A percentile compares a stretch with the other conserved stretches of the same genome.
Conservation (phyloP, 73 alveolate genomes). For the Paramecium tetraurelia region DNA sequence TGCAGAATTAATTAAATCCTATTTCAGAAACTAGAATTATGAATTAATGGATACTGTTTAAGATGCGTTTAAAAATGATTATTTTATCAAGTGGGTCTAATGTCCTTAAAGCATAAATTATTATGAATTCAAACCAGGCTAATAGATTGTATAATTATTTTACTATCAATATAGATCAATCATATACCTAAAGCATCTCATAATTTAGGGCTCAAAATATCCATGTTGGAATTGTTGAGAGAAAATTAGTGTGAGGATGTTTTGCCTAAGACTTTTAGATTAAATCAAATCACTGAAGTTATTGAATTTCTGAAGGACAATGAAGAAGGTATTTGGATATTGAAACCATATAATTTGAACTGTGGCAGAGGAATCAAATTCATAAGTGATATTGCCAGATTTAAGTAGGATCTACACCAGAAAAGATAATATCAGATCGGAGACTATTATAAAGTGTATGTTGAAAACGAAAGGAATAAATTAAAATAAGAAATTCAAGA, state of each 20-base stretch:
- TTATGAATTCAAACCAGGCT: conserved; percentile 38
- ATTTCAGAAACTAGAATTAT: conserved; percentile 31
- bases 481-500: not conserved
- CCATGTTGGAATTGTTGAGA: conserved; percentile 50
- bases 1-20: conserved; percentile 45
- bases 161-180: conserved; percentile 34
- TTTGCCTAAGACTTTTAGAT: conserved; percentile 78
- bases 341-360: conserved; percentile 72
- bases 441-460: conserved; percentile 50
- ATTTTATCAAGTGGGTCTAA: conserved; percentile 52
- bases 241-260: conserved; percentile 53
- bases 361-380: conserved; percentile 77
- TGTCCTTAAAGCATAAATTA: conserved; percentile 43
- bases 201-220: conserved; percentile 58
- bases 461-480: conserved; percentile 16
- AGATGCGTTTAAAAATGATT: conserved; percentile 51
- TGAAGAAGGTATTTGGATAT: conserved; percentile 72
- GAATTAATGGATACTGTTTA: conserved; percentile 44
- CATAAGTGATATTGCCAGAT: conserved; percentile 61
- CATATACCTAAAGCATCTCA: conserved; percentile 76
- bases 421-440: conserved; percentile 47
- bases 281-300: conserved; percentile 69
- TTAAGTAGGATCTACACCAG: conserved; percentile 60
- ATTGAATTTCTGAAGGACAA: conserved; percentile 65
- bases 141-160: not conserved